phyloP scores from a whole-genome alignment of 1,284 basidiomycete species.

The Cutaneotrichosporon curvatum region DNA sequence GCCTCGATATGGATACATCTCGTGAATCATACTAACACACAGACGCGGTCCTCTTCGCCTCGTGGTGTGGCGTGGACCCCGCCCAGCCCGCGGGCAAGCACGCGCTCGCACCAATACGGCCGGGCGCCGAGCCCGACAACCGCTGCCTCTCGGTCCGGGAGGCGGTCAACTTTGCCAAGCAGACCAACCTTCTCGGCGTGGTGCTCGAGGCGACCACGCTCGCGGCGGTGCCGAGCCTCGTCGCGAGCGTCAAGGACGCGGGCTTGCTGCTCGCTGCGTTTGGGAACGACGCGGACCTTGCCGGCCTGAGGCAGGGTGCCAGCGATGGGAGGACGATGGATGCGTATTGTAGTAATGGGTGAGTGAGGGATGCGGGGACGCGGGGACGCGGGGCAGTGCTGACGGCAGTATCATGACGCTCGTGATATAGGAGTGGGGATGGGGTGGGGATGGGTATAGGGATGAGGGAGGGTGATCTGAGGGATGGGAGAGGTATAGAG shows the following conservation, averaged over 20 bases:
- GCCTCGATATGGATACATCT: too few species aligned
- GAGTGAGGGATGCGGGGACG: conserved; percentile 14
- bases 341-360: conserved; percentile 44
- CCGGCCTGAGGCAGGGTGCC: conserved; percentile 27
- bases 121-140: conserved; percentile 49
- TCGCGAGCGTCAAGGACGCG: conserved; percentile 76
- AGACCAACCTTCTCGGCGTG: conserved; percentile 88
- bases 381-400: neutral
- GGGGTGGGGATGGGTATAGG: neutral
- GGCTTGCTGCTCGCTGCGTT: conserved; percentile 80
- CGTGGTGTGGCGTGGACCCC: conserved; percentile 66
- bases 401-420: conserved; percentile 28
- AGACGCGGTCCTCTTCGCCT: conserved; percentile 95
- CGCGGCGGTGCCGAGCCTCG: conserved; percentile 68
- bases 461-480: neutral
- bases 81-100: conserved; percentile 15
- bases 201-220: conserved; percentile 83
- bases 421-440: conserved; percentile 17
- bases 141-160: conserved; percentile 68
- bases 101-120: conserved; percentile 39
- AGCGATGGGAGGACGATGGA: conserved; percentile 41
- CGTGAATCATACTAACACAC: conserved; percentile 27
- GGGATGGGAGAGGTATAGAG: too few species aligned
- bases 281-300: conserved; percentile 53
- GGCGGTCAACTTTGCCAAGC: conserved; percentile 88